Evolutionary conservation across 2,329 filamentous ascomycete genomes (phyloP).

Genomic region (Botryotinia globosa): DNA sequence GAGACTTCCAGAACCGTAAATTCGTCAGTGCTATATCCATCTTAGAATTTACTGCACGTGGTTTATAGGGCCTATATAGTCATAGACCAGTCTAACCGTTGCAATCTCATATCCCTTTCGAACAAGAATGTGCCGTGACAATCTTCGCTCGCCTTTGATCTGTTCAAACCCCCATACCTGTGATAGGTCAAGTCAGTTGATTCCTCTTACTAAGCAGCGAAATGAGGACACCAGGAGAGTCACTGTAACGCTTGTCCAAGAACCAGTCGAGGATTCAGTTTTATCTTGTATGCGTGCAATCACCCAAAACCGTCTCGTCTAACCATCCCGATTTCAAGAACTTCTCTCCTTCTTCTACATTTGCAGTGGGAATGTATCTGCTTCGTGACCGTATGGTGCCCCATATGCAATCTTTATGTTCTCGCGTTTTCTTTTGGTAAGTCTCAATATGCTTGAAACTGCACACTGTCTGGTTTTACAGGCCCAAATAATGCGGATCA

Average conservation of each 20-base stretch:
- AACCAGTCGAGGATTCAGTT: neutral
- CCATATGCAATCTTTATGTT: neutral
- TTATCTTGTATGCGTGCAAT: neutral
- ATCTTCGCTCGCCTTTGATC: neutral
- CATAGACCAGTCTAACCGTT: neutral
- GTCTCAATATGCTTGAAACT: neutral
- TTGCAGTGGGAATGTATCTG: neutral
- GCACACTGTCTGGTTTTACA: too few species aligned
- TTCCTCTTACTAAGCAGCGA: neutral
- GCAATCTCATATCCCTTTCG: slow-evolving; percentile 4
- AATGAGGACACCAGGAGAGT: too few species aligned
- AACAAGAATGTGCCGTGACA: neutral
- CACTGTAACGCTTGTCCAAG: neutral
- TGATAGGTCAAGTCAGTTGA: neutral
- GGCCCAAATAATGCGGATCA: neutral
- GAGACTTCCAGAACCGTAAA: neutral
- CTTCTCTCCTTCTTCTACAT: neutral
- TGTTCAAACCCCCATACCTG: slow-evolving; percentile 2
- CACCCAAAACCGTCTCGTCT: neutral
- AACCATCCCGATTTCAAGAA: neutral
- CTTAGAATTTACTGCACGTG: neutral
- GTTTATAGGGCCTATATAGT: neutral
- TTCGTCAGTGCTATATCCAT: neutral
- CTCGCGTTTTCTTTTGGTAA: neutral
- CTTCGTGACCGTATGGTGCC: neutral